Percentiles rank a stretch among this genome's conserved stretches.
Conservation (phyloP, 768 basidiomycete genomes). For the Panellus pusillus region DNA sequence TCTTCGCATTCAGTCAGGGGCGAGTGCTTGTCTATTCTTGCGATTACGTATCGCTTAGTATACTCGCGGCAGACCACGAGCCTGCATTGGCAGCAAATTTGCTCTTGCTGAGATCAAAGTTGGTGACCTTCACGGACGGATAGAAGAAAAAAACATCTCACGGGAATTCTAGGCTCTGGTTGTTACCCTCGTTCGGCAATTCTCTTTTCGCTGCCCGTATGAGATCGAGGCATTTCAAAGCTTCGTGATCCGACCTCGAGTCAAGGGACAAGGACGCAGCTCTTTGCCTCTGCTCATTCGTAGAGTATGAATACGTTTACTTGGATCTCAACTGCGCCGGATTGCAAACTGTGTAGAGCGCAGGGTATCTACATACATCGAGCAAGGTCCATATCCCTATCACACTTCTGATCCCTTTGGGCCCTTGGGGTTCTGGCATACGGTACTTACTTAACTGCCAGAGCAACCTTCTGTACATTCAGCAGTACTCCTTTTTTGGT, state of each 20-base stretch:
- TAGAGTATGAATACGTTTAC: conserved; percentile 28
- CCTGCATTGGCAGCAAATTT: conserved; percentile 61
- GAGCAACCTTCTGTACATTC: too few species aligned
- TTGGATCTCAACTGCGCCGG: too few species aligned
- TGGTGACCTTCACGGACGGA: conserved; percentile 8
- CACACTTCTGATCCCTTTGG: too few species aligned
- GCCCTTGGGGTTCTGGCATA: too few species aligned
- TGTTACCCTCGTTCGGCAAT: conserved; percentile 52
- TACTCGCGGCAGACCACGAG: conserved; percentile 45
- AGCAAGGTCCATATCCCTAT: too few species aligned
- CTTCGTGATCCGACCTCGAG: conserved; percentile 61
- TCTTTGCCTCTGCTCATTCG: conserved; percentile 57
- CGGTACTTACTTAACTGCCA: too few species aligned
- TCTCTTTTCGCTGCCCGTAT: conserved; percentile 49
- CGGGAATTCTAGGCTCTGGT: conserved; percentile 34
- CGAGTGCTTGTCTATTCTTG: conserved; percentile 20
- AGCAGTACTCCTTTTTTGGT: too few species aligned
- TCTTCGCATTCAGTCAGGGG: conserved; percentile 63
- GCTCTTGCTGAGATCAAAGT: conserved; percentile 64
- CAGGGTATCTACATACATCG: too few species aligned
- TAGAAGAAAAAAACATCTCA: too few species aligned
- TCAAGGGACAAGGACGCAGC: conserved; percentile 52
- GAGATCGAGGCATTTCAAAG: conserved; percentile 66
- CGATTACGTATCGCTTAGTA: conserved; percentile 14
- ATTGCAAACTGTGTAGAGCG: too few species aligned